Conservation (phyloP, 1,284 basidiomycete genomes). For the Blastosporella zonata region DNA sequence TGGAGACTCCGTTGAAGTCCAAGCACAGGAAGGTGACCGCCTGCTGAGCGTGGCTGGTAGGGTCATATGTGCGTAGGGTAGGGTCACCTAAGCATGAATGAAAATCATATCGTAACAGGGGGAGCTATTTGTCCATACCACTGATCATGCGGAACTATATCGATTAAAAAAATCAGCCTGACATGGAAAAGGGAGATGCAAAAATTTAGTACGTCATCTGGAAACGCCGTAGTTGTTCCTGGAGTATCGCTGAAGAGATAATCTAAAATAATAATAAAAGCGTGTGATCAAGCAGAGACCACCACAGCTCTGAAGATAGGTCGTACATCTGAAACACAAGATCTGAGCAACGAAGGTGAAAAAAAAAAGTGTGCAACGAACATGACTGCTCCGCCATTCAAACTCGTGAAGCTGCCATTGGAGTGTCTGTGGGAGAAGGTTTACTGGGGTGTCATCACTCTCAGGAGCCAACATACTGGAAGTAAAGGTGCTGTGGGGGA, state of each 20-base stretch:
- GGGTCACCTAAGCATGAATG: conserved; percentile 31
- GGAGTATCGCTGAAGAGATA: conserved; percentile 42
- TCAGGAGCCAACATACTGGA: conserved; percentile 29
- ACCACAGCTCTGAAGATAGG: background rate
- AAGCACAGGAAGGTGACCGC: conserved; percentile 45
- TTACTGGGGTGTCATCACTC: background rate
- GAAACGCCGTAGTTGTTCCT: conserved; percentile 43
- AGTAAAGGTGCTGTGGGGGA: conserved; percentile 33
- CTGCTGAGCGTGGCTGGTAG: conserved; percentile 38
- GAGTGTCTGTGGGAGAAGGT: conserved; percentile 28
- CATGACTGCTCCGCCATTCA: conserved; percentile 38
- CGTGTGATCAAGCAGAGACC: background rate
- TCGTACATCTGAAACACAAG: conserved; percentile 28
- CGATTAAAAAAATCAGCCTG: conserved; percentile 10
- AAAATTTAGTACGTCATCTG: conserved; percentile 38
- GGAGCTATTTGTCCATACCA: conserved; percentile 24
- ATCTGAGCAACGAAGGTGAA: background rate
- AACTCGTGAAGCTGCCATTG: conserved; percentile 37
- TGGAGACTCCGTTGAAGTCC: conserved; percentile 38
- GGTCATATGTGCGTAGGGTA: conserved; percentile 38
- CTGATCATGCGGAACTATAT: conserved; percentile 44
- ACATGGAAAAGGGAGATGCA: conserved; percentile 5
- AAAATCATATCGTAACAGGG: background rate
- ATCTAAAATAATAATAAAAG: conserved; percentile 25
- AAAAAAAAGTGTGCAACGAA: conserved; percentile 18